Base-by-base conservation (phyloP, 805 yeast genomes). In the Brettanomyces custersianus region DNA sequence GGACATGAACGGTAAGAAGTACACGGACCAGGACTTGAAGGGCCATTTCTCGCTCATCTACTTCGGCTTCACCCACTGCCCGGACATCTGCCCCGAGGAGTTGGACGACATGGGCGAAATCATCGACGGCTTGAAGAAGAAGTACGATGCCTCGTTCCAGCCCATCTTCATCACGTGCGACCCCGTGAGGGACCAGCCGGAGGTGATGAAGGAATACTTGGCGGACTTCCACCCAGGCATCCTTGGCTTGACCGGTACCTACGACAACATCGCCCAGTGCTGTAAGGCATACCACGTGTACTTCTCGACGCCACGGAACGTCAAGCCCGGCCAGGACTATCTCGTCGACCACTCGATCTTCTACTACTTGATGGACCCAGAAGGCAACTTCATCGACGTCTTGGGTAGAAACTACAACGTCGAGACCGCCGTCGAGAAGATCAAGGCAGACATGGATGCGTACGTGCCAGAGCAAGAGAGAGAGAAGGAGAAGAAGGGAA, bases 21-120 rank as follows among this genome's bases (percentile, higher is more conserved):
- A 92, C 58, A 86, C 96, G 2, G 77, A 86, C 20, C 66, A 84
- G 42, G 70, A 90, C 47, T 63, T 92, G 51, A 60, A 72, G 42
- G 92, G 88, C 23, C 80, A 74, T 55, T 92, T 87, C 59, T 75
- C 90, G 9, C 64, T 92, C 31, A 59, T 90, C n/a, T 92, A 92
- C 57, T 92, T 92, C 61, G 98, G 98, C 0, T 92, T 92, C 65
- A 83, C 96, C 4, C 88, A 88, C 61, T 92, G 98, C 62, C 98
- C 98, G 5, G 98, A 92, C 60, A 88, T 92, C 36, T 92, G 98
- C 60, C 98, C 98, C 9, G 98, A 92, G 58, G 98, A 92, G 57
- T 71, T 92, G 40, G 98, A 92, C 57, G 85, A 90, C 54, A 69
- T 92, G 54, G 90, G 95, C 4, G 68, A 76, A 21, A 77, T 81